Evolutionary conservation across 257 asterid species (phyloP).

Genomic region (Fraxinus cuspidata): DNA sequence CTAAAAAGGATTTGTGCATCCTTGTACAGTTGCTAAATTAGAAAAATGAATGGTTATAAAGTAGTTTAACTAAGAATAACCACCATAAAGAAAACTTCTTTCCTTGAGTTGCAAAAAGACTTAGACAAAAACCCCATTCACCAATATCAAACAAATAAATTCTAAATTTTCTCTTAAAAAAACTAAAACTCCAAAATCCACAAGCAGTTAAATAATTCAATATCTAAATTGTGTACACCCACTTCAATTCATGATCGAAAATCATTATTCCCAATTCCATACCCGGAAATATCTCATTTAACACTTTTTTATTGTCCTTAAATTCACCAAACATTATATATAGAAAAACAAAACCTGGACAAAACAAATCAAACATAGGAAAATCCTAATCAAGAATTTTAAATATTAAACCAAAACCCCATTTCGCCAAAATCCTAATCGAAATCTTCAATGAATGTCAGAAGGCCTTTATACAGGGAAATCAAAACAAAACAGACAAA

Average conservation of each 20-base stretch:
- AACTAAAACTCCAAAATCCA: neutral
- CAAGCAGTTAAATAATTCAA: neutral
- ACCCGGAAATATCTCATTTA: neutral
- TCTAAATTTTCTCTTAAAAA: neutral
- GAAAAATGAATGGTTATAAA: neutral
- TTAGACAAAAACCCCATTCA: neutral
- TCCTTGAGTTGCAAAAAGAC: neutral
- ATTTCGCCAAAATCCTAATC: too few species aligned
- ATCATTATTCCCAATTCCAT: constrained; percentile 1
- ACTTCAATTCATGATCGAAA: neutral
- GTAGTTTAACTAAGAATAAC: neutral
- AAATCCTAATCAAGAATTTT: too few species aligned
- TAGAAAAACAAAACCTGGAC: neutral
- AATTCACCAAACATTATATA: neutral
- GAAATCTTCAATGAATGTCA: too few species aligned
- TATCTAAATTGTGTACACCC: neutral
- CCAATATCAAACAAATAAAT: neutral
- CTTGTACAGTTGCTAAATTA: neutral
- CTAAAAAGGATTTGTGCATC: neutral
- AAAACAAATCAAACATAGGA: neutral
- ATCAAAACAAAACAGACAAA: too few species aligned
- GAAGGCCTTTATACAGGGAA: too few species aligned
- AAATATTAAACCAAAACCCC: too few species aligned
- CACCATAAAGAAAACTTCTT: neutral
- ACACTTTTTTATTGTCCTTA: constrained; percentile 13